Evolutionary conservation across 371 early-diverging fungal genomes (phyloP).

Genomic region (Saksenaea vasiformis): DNA sequence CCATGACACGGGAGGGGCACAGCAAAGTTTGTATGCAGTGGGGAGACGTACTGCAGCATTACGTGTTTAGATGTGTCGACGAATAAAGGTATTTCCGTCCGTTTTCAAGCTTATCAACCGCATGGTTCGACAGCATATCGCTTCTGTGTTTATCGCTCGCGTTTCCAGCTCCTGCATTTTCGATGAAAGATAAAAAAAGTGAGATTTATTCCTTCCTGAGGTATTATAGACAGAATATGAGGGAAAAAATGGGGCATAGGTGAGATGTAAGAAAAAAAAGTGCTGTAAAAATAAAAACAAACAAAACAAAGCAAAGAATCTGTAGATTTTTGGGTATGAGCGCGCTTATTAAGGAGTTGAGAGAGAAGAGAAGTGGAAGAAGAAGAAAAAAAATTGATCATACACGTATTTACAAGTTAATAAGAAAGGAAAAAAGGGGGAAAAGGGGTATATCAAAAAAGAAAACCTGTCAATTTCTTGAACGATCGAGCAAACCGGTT

Average conservation of each 20-base stretch:
- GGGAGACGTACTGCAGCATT: not conserved
- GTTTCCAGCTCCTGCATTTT: not conserved
- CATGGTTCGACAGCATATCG: not conserved
- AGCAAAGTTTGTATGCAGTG: not conserved
- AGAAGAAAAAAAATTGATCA: not conserved
- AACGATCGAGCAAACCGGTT: conserved; percentile 19
- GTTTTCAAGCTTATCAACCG: not conserved
- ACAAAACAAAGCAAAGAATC: not conserved
- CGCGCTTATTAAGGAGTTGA: conserved; percentile 1
- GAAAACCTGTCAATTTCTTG: conserved; percentile 14
- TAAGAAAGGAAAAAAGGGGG: conserved; percentile 1
- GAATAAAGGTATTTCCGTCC: not conserved
- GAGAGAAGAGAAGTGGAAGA: not conserved
- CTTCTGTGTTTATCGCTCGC: not conserved
- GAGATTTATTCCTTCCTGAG: not conserved
- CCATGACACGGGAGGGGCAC: too few relatives aligned
- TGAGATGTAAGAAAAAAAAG: not conserved
- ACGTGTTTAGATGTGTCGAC: not conserved
- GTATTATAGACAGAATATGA: not conserved
- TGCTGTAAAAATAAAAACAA: not conserved
- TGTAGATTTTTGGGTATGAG: not conserved
- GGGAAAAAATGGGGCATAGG: not conserved
- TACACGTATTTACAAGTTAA: conserved; percentile 5
- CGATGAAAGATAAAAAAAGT: not conserved
- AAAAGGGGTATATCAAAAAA: conserved; percentile 8